phyloP scores from a whole-genome alignment of 257 asterid species.

The Voacanga thouarsii region DNA sequence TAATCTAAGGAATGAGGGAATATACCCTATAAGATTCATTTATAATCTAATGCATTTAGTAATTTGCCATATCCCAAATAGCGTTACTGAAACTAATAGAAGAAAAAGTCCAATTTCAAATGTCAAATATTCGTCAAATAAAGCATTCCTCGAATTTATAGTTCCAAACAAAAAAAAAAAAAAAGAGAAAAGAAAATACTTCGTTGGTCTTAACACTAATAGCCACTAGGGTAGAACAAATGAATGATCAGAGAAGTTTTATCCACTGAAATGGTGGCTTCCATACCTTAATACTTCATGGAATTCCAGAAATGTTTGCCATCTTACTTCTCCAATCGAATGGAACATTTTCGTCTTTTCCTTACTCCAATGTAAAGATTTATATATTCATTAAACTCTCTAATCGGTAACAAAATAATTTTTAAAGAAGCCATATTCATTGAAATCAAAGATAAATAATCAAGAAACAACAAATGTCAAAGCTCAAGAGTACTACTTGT shows the following conservation, averaged over 20 bases:
- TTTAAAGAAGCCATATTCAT: neutral
- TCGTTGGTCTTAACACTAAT: neutral
- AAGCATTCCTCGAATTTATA: neutral
- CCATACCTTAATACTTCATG: constrained; percentile 72
- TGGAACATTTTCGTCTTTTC: constrained; percentile 63
- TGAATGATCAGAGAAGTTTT: neutral
- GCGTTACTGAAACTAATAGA: neutral
- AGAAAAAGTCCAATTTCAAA: neutral
- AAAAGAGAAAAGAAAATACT: neutral
- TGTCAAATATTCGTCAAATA: neutral
- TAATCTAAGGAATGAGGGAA: neutral
- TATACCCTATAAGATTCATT: neutral
- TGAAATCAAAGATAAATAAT: neutral
- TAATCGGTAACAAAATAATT: constrained; percentile 45
- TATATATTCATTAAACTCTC: constrained; percentile 43
- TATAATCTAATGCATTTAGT: neutral
- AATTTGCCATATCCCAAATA: neutral
- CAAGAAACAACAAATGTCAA: neutral
- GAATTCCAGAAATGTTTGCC: constrained; percentile 67
- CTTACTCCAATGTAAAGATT: constrained; percentile 65
- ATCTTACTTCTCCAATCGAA: constrained; percentile 60
- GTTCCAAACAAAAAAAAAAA: neutral
- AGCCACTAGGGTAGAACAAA: neutral
- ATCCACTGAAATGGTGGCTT: constrained; percentile 8
- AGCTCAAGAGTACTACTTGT: neutral